Percentiles rank a stretch among this genome's conserved stretches.
phyloP scores from a whole-genome alignment of 179 eudicot genomes.

The Gypsophila paniculata region DNA sequence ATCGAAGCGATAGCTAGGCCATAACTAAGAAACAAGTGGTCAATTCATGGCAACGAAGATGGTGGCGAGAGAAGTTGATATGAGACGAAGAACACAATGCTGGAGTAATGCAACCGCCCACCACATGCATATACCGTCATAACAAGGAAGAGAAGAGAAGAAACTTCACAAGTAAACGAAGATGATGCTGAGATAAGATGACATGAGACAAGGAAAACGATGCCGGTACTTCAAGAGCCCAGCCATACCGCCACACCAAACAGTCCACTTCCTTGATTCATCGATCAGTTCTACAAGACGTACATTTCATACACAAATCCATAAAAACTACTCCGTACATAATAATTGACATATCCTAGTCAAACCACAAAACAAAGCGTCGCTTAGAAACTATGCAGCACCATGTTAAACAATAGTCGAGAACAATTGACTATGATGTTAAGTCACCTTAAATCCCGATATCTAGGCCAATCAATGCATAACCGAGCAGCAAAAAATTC shows the following conservation, averaged over 20 bases:
- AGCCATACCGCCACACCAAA: too few species aligned
- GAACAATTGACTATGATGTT: background rate
- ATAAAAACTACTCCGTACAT: background rate
- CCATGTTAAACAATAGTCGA: constrained; percentile 8
- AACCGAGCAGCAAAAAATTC: background rate
- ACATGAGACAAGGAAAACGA: constrained; percentile 57
- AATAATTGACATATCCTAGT: background rate
- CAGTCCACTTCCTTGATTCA: too few species aligned
- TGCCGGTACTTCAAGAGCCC: constrained; percentile 48
- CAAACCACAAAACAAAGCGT: constrained; percentile 7
- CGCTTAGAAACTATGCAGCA: constrained; percentile 21
- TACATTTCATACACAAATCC: background rate
- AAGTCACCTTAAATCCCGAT: background rate
- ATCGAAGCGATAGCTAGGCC: too few species aligned
- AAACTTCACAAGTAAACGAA: constrained; percentile 56
- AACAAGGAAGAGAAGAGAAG: constrained; percentile 67
- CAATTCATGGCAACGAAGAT: constrained; percentile 32
- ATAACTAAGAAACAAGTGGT: too few species aligned
- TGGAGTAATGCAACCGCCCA: constrained; percentile 41
- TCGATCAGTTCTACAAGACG: background rate
- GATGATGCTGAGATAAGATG: constrained; percentile 6
- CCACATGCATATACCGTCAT: constrained; percentile 90
- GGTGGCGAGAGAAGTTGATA: constrained; percentile 40
- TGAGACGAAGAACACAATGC: too few species aligned
- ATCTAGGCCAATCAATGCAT: background rate